phyloP scores from a whole-genome alignment of 345 rosid genomes.

The Lumnitzera racemosa region DNA sequence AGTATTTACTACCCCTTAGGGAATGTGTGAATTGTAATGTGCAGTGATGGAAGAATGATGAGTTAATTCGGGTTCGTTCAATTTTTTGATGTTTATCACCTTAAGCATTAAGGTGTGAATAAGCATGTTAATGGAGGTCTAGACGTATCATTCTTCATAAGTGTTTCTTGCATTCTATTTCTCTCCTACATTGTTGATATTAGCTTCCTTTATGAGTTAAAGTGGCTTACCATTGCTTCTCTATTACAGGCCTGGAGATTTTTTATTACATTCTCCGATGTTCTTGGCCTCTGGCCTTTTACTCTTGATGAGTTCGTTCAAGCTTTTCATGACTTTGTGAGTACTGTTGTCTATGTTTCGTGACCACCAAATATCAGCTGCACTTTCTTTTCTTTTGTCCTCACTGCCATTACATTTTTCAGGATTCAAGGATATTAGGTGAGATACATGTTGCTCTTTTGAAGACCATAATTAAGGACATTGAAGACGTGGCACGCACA shows the following conservation, averaged over 20 bases:
- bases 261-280: constrained; percentile 79
- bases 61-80: too few species aligned
- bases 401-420: constrained; percentile 12
- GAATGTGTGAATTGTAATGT: too few species aligned
- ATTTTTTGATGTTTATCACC: too few species aligned
- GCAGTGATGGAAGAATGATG: too few species aligned
- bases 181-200: too few species aligned
- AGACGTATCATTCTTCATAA: not conserved
- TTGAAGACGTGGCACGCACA: constrained; percentile 91
- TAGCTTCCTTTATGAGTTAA: not conserved
- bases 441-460: constrained; percentile 88
- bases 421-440: constrained; percentile 97
- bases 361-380: constrained; percentile 4
- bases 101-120: too few species aligned
- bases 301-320: constrained; percentile 96
- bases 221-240: constrained; percentile 4
- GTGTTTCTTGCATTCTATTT: not conserved
- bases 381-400: constrained; percentile 4
- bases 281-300: constrained; percentile 96
- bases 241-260: constrained; percentile 92
- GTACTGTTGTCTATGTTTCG: constrained; percentile 20
- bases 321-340: constrained; percentile 93
- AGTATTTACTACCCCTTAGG: too few species aligned
- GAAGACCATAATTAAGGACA: constrained; percentile 70
- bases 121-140: too few species aligned